Evolutionary conservation across 768 basidiomycete genomes (phyloP).

Genomic region (Chalciporus chontae): DNA sequence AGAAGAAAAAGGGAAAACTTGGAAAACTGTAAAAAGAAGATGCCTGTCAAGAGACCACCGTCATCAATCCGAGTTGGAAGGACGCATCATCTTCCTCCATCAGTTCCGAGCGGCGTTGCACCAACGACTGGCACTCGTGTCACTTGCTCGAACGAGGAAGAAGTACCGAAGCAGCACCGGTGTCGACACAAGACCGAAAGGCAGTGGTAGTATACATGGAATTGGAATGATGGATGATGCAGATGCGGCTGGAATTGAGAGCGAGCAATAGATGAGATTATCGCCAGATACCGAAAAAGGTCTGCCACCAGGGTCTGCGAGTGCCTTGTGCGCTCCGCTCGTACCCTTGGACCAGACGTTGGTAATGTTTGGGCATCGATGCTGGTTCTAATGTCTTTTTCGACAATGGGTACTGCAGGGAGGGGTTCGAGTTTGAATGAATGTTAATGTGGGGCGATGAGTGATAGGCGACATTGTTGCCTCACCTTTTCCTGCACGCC

Average conservation of each 20-base stretch:
- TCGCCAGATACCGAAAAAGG: constrained; percentile 72
- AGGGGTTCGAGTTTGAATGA: background rate
- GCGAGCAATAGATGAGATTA: background rate
- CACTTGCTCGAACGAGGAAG: background rate
- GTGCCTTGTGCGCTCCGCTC: constrained; percentile 77
- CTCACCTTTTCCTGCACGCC: constrained; percentile 57
- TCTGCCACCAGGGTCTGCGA: constrained; percentile 78
- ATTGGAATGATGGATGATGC: too few relatives aligned
- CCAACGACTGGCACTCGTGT: background rate
- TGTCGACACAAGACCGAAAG: background rate
- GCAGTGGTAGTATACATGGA: background rate
- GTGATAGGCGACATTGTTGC: background rate
- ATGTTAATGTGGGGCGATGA: constrained; percentile 2
- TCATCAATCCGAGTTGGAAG: background rate
- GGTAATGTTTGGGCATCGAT: constrained; percentile 71
- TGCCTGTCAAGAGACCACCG: background rate
- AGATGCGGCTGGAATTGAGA: too few relatives aligned
- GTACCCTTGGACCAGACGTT: constrained; percentile 67
- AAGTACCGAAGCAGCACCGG: background rate
- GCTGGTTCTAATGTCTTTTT: constrained; percentile 62
- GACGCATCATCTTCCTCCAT: background rate
- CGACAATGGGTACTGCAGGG: constrained; percentile 60
- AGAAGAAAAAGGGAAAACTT: too few relatives aligned
- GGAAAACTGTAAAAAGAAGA: background rate
- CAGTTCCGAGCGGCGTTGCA: constrained; percentile 3